These are phyloP conservation scores for Echites panduratus DNA, from an alignment of 257 asterid genomes.

Conservation along the genomic window DNA sequence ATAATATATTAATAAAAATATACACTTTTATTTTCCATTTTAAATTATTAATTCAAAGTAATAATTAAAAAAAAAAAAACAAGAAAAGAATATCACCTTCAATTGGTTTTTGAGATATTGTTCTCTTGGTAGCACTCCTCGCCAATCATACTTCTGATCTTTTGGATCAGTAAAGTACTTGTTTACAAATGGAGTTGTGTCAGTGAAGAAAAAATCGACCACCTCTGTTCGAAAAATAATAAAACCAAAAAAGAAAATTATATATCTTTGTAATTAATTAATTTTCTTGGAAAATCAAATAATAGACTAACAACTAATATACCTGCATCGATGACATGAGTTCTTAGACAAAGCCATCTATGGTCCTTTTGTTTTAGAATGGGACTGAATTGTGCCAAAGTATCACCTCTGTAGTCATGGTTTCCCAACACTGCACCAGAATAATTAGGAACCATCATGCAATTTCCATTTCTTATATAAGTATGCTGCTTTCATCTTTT, in stretches of 20 bases:
- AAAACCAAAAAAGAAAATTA: background rate
- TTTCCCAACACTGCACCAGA: constrained; percentile 54
- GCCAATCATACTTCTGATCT: constrained; percentile 53
- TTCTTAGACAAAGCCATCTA: constrained; percentile 58
- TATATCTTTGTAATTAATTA: background rate
- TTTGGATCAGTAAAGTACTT: constrained; percentile 44
- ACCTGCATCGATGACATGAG: constrained; percentile 37
- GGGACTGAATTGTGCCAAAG: constrained; percentile 53
- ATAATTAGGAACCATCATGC: background rate
- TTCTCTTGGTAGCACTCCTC: constrained; percentile 30
- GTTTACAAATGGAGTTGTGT: constrained; percentile 58
- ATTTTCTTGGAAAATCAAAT: background rate
- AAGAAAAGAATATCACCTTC: too few relatives aligned
- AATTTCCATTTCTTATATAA: background rate
- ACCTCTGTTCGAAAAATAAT: constrained; percentile 28
- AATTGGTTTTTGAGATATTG: constrained; percentile 29
- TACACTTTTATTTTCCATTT: too few relatives aligned
- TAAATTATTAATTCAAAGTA: too few relatives aligned
- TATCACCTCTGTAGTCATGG: constrained; percentile 62
- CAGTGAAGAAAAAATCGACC: constrained; percentile 54
- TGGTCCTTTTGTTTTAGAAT: constrained; percentile 32
- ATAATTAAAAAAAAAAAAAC: too few relatives aligned
- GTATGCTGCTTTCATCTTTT: too few relatives aligned
- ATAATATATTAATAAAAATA: too few relatives aligned
- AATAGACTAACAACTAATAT: too few relatives aligned